Percentiles rank a stretch among this genome's conserved stretches.
phyloP scores from a whole-genome alignment of 805 yeast species.

The Saturnispora sekii region DNA sequence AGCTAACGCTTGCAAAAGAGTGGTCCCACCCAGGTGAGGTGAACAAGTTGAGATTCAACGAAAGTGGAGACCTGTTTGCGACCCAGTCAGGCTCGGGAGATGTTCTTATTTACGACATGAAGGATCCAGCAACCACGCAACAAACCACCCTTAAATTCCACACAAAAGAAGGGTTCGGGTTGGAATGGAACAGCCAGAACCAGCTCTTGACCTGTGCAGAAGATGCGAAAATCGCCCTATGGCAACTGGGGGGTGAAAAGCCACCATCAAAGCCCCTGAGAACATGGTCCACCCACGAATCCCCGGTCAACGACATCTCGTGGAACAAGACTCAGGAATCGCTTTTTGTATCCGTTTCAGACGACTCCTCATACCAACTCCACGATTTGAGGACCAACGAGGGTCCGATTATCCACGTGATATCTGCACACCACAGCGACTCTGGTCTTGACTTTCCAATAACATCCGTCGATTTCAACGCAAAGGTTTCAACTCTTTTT shows the following conservation, averaged over 20 bases:
- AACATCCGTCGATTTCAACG: slow-evolving; percentile 60
- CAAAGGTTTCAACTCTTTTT: slow-evolving; percentile 40
- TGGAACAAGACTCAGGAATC: slow-evolving; percentile 38
- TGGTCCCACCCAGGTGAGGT: slow-evolving; percentile 64
- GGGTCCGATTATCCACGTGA: slow-evolving; percentile 35
- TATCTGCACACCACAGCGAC: slow-evolving; percentile 35
- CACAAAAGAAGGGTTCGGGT: slow-evolving; percentile 54
- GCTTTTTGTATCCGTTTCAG: slow-evolving; percentile 63
- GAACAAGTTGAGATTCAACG: slow-evolving; percentile 49
- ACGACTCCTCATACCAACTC: slow-evolving; percentile 52
- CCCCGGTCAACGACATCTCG: slow-evolving; percentile 58
- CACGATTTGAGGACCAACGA: slow-evolving; percentile 41
- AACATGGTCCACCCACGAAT: slow-evolving; percentile 40
- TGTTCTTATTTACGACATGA: slow-evolving; percentile 34
- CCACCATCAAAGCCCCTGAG: slow-evolving; percentile 33
- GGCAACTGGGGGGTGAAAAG: slow-evolving; percentile 41
- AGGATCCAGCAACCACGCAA: slow-evolving; percentile 14
- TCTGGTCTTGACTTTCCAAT: slow-evolving; percentile 25
- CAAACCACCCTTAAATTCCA: slow-evolving; percentile 40
- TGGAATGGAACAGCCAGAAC: slow-evolving; percentile 51
- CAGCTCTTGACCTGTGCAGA: slow-evolving; percentile 54
- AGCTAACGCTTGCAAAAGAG: slow-evolving; percentile 34
- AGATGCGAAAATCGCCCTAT: slow-evolving; percentile 58
- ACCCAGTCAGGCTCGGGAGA: slow-evolving; percentile 46
- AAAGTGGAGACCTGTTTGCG: slow-evolving; percentile 38